Evolutionary conservation across 306 rosid genomes (phyloP).

Genomic region (Cicer cuneatum): DNA sequence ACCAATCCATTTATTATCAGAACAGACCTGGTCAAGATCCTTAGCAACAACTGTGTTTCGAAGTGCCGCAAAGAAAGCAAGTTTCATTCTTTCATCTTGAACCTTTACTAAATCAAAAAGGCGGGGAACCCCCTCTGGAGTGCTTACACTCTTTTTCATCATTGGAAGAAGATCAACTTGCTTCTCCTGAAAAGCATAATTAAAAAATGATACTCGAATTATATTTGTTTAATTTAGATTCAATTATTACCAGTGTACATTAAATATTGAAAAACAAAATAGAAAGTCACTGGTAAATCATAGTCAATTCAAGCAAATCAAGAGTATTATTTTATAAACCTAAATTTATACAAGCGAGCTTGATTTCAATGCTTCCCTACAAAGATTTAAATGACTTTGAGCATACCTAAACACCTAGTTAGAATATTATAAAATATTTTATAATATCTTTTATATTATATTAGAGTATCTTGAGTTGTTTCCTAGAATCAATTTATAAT

Average conservation of each 20-base stretch:
- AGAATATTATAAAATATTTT: no score
- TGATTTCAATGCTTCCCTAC: constrained; percentile 26
- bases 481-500: no score
- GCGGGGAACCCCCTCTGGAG: constrained; percentile 94
- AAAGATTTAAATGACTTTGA: constrained; percentile 11
- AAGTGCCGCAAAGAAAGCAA: constrained; percentile 84
- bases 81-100: constrained; percentile 83
- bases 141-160: constrained; percentile 62
- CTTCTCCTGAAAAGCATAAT: constrained; percentile 70
- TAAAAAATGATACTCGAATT: constrained; percentile 1
- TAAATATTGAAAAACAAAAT: constrained; percentile 24
- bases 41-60: constrained; percentile 85
- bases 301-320: constrained; percentile 6
- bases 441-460: no score
- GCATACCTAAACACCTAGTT: not conserved
- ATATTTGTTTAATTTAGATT: constrained; percentile 19
- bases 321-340: constrained; percentile 5
- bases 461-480: no score
- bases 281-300: constrained; percentile 18
- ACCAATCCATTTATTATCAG: constrained; percentile 12
- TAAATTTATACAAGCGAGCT: constrained; percentile 4
- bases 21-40: constrained; percentile 84
- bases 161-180: constrained; percentile 71
- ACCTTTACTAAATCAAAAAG: constrained; percentile 86
- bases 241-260: not conserved